Evolutionary conservation across 2,329 filamentous ascomycete genomes (phyloP), one percentile per base, ranked within the genome.

Genomic region (Exophiala lecanii-corni): DNA sequence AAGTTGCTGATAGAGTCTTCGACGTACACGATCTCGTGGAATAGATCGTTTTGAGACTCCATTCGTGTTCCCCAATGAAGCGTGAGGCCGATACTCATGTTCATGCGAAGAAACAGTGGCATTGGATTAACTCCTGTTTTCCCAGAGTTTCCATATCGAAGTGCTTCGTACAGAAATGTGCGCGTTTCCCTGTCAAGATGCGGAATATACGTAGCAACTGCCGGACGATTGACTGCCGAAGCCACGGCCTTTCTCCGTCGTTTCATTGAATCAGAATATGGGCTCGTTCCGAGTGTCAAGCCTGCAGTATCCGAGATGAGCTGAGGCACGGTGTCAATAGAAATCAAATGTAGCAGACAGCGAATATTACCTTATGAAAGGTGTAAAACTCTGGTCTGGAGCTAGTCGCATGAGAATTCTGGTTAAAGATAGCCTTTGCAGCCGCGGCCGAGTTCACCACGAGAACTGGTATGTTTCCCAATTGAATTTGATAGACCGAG

Each of bases 251-350:
- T 84, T 43, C 79, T 70, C 21, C 79, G 68, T 5, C 78, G 68
- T 58, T 83, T 84, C 16, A 82, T 61, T 0, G 74, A 79, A 2
- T 84, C 79, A 40, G 73, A 78, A 55, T 79, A 84, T 0, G 80
- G 81, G 2, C 76, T 79, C 0, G 81, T 84, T 0, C 80, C 81
- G 43, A 84, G 82, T 0, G 80, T 84, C 1, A 79, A 82, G 3
- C 79, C 79, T 1, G 79, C 75, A 0, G 80, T 82, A 32, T 7
- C 9, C 6, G 9, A 34, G 19, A 51, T 57, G 45, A 74, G 73
- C 60, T 75, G 76, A n/a, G 54, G 25, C 25, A 28, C 25, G 25
- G 13, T 34, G 30, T 25, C 13, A 28, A n/a, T 28, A n/a, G n/a
- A n/a, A n/a, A n/a, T n/a, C 15, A 12, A 41, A 4, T 7, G n/a